Evolutionary conservation across 805 yeast genomes (phyloP), one percentile per base, ranked within the genome.

Genomic region (Hanseniaspora valbyensis): DNA sequence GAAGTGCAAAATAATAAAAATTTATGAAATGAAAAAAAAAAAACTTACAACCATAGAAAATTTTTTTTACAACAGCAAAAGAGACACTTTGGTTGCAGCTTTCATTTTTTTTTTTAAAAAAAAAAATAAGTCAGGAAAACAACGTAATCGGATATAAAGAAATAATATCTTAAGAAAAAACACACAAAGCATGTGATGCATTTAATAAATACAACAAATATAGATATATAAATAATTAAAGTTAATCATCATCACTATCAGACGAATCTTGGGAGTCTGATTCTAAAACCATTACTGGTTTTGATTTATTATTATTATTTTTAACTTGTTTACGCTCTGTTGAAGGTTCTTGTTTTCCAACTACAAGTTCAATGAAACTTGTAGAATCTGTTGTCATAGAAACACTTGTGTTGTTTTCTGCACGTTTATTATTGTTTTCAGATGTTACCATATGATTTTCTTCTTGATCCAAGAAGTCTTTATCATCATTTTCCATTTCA

Each of bases 191-290:
- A n/a, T n/a, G n/a, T n/a, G n/a, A n/a, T n/a, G n/a, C 34, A 12
- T 12, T 30, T 30, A 10, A 30, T 30, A n/a, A n/a, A n/a, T 5
- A 30, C 13, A 28, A 28, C 30, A 8, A 28, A 28, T 8, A 28
- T 28, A 28, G 7, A 28, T 28, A 28, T 12, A 28, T 32, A 32
- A 7, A 32, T 28, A 28, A 28, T 28, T 12, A 7, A 28, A 12
- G 12, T 6, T 10, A 32, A 10, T 32, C 14, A 32, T 7, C 8
- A 16, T 34, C 39, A 19, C 38, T 34, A 18, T 16, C n/a, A 2
- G 50, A 45, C 10, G 51, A 40, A 13, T 36, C 51, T n/a, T 45
- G 39, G 4, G 51, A 48, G 24, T 48, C 51, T n/a, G 51, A 48
- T 16, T 48, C 51, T 4, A 48, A 24, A 3, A 40, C 41, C 40